A percentile compares a stretch with the other conserved stretches of the same genome.
These are phyloP conservation scores for Cyanidium caldarium DNA, from an alignment of 23 red algal genomes.

Conservation along the genomic window DNA sequence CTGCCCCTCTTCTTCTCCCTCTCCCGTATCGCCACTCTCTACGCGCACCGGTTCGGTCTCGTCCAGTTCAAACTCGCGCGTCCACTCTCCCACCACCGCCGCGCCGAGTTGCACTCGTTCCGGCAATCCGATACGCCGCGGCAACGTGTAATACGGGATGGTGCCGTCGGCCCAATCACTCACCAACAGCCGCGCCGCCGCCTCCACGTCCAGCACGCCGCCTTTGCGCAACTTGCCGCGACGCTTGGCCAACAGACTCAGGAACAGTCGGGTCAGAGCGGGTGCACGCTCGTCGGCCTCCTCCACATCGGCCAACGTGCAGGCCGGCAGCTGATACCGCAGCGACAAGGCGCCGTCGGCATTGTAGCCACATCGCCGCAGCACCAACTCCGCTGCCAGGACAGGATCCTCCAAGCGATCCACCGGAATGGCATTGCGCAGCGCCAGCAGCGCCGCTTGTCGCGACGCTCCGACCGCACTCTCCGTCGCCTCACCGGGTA, in stretches of 20 bases:
- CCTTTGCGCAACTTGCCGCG: constrained; percentile 52
- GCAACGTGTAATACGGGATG: constrained; percentile 89
- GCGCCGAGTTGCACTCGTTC: constrained; percentile 24
- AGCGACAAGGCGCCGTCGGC: not conserved
- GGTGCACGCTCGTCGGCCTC: not conserved
- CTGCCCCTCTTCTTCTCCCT: too few species aligned
- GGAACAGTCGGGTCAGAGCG: constrained; percentile 27
- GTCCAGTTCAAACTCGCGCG: constrained; percentile 46
- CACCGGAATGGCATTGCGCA: constrained; percentile 45
- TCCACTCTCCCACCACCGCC: constrained; percentile 33
- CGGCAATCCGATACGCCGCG: constrained; percentile 30
- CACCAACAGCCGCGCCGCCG: constrained; percentile 59
- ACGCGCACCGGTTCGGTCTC: not conserved
- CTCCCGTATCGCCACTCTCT: too few species aligned
- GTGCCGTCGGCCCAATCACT: constrained; percentile 84
- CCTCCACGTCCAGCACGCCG: constrained; percentile 60
- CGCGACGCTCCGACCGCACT: not conserved
- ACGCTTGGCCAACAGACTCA: constrained; percentile 52
- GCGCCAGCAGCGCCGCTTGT: constrained; percentile 38
- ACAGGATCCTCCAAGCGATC: constrained; percentile 57
- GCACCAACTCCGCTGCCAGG: constrained; percentile 30
- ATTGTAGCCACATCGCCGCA: constrained; percentile 21
- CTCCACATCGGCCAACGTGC: not conserved
- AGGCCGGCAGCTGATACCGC: not conserved
- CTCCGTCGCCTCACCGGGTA: not conserved